Evolutionary conservation across 768 basidiomycete species (phyloP).

Genomic region (Serendipita sp.): DNA sequence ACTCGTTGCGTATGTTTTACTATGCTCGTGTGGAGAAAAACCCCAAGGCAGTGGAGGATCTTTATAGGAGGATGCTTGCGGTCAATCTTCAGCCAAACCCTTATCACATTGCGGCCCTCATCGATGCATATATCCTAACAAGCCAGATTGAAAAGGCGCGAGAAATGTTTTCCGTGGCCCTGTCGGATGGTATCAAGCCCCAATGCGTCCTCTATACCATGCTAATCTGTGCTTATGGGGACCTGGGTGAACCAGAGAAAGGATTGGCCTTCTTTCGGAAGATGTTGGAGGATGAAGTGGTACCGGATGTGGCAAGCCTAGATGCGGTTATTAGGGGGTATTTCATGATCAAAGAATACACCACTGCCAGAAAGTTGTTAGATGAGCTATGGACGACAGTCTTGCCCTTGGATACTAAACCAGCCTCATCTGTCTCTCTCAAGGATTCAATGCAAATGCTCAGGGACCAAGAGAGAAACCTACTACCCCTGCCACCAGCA

Average conservation of each 20-base stretch:
- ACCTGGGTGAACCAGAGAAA: conserved; percentile 35
- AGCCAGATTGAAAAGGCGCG: conserved; percentile 48
- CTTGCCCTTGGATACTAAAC: conserved; percentile 38
- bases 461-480: neutral
- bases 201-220: conserved; percentile 62
- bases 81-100: conserved; percentile 56
- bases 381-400: conserved; percentile 49
- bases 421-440: neutral
- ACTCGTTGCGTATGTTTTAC: conserved; percentile 46
- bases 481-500: conserved; percentile 30
- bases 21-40: conserved; percentile 40
- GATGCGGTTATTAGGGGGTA: conserved; percentile 58
- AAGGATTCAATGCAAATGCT: neutral
- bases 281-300: conserved; percentile 45
- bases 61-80: conserved; percentile 43
- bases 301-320: conserved; percentile 55
- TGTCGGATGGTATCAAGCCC: conserved; percentile 34
- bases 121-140: conserved; percentile 49
- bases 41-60: conserved; percentile 32
- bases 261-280: conserved; percentile 41
- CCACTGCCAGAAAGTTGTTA: conserved; percentile 36
- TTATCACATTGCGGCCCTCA: conserved; percentile 58
- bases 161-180: conserved; percentile 34
- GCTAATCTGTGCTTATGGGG: conserved; percentile 55
- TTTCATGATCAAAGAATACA: conserved; percentile 37